Evolutionary conservation across 2,329 filamentous ascomycete genomes (phyloP).

Genomic region (Penicillium capsulatum): DNA sequence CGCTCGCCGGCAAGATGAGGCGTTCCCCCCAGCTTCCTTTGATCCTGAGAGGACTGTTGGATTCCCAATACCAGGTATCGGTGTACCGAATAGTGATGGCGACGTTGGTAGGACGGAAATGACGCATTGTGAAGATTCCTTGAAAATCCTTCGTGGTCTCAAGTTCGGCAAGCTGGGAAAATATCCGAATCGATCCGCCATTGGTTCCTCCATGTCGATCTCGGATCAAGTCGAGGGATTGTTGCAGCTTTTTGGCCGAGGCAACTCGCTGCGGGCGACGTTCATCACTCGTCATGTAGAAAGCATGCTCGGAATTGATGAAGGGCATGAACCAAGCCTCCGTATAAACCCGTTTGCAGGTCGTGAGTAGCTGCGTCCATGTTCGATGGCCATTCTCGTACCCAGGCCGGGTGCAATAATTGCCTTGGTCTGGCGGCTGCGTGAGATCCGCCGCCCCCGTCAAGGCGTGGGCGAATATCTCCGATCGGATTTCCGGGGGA

Average conservation of each 20-base stretch:
- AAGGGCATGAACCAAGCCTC: conserved; percentile 47
- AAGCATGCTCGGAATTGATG: conserved; percentile 37
- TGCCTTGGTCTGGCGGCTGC: conserved; percentile 25
- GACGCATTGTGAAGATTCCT: conserved; percentile 22
- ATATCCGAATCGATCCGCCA: conserved; percentile 37
- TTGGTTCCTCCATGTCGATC: conserved; percentile 24
- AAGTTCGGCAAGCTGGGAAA: conserved; percentile 44
- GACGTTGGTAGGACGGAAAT: conserved; percentile 36
- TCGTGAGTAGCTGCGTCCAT: conserved; percentile 40
- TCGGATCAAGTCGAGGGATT: conserved; percentile 17
- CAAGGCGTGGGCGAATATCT: conserved; percentile 45
- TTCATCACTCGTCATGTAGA: conserved; percentile 34
- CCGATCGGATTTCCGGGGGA: conserved; percentile 49
- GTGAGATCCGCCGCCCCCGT: conserved; percentile 36
- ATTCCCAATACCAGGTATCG: conserved; percentile 49
- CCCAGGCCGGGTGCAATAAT: conserved; percentile 42
- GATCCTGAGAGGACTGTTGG: conserved; percentile 36
- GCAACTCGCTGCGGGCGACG: conserved; percentile 30
- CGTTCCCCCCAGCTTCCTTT: conserved; percentile 37
- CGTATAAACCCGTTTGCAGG: conserved; percentile 43
- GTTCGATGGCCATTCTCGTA: conserved; percentile 39
- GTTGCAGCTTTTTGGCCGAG: conserved; percentile 8
- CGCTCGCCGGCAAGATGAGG: conserved; percentile 29
- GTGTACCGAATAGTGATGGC: conserved; percentile 49
- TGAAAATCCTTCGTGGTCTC: conserved; percentile 28